Conservation (phyloP, 768 basidiomycete species). For the Cytidiella melzeri region DNA sequence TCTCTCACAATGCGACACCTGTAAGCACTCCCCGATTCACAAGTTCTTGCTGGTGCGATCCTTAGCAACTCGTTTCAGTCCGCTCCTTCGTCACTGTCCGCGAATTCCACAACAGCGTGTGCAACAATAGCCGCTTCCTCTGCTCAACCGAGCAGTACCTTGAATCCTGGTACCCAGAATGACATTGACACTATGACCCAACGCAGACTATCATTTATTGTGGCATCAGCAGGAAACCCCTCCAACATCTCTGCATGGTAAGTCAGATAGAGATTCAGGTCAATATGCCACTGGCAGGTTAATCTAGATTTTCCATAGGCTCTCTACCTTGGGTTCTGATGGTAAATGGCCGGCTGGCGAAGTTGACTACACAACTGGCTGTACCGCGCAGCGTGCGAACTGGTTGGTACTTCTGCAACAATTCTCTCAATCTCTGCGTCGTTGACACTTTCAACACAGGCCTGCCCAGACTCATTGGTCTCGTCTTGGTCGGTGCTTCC, state of each 20-base stretch:
- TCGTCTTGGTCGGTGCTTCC: conserved; percentile 36
- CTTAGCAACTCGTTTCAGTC: neutral
- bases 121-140: neutral
- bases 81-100: neutral
- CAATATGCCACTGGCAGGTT: no score
- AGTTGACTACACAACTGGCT: conserved; percentile 60
- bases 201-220: conserved; percentile 37
- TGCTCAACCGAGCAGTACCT: neutral
- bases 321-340: conserved; percentile 37
- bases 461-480: conserved; percentile 27
- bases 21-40: neutral
- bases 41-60: neutral
- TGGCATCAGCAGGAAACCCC: conserved; percentile 26
- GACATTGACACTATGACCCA: conserved; percentile 31
- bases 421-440: neutral
- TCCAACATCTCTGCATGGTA: conserved; percentile 32
- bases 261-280: no score
- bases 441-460: conserved; percentile 7
- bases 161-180: neutral
- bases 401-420: conserved; percentile 45
- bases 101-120: neutral
- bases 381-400: conserved; percentile 54
- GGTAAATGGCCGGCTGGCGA: conserved; percentile 48
- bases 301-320: no score
- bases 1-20: neutral